phyloP scores from a whole-genome alignment of 176 grass and related monocot genomes.

The Typha latifolia region DNA sequence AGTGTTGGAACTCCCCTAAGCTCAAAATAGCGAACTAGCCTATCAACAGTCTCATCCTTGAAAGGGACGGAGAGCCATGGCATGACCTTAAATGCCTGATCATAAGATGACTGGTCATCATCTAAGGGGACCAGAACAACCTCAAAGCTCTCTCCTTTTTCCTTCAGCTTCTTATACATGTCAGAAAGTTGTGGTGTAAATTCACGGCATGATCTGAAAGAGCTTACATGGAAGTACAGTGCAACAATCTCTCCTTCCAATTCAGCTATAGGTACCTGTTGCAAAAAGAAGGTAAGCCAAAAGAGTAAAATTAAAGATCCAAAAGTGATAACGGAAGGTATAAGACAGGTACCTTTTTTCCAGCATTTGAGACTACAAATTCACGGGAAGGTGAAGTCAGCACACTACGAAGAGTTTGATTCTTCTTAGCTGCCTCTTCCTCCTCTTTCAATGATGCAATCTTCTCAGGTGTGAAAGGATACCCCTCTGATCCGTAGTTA shows the following conservation, averaged over 20 bases:
- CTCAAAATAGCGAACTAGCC: slow-evolving; percentile 69
- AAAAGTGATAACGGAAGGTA: not conserved
- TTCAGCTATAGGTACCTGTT: slow-evolving; percentile 55
- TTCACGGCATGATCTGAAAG: slow-evolving; percentile 23
- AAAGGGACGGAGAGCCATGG: slow-evolving; percentile 81
- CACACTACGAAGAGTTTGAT: slow-evolving; percentile 20
- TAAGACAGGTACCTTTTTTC: slow-evolving; percentile 6
- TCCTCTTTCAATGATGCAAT: slow-evolving; percentile 7
- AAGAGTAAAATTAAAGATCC: not conserved
- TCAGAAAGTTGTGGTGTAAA: slow-evolving; percentile 48
- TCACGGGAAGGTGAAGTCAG: slow-evolving; percentile 12
- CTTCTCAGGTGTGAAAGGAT: slow-evolving; percentile 19
- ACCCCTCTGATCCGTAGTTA: slow-evolving; percentile 14
- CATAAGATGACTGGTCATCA: slow-evolving; percentile 28
- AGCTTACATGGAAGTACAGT: slow-evolving; percentile 44
- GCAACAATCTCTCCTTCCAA: slow-evolving; percentile 67
- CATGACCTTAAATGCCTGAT: slow-evolving; percentile 40
- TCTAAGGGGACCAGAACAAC: slow-evolving; percentile 55
- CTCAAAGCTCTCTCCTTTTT: slow-evolving; percentile 69
- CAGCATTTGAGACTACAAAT: slow-evolving; percentile 22
- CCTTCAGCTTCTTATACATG: slow-evolving; percentile 66
- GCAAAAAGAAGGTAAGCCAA: not conserved
- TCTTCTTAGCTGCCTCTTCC: slow-evolving; percentile 18
- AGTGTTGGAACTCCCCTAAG: slow-evolving; percentile 44
- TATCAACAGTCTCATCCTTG: slow-evolving; percentile 44